These are phyloP conservation scores for Paramyrothecium roridum DNA, from an alignment of 2,329 filamentous ascomycete genomes.

Conservation along the genomic window DNA sequence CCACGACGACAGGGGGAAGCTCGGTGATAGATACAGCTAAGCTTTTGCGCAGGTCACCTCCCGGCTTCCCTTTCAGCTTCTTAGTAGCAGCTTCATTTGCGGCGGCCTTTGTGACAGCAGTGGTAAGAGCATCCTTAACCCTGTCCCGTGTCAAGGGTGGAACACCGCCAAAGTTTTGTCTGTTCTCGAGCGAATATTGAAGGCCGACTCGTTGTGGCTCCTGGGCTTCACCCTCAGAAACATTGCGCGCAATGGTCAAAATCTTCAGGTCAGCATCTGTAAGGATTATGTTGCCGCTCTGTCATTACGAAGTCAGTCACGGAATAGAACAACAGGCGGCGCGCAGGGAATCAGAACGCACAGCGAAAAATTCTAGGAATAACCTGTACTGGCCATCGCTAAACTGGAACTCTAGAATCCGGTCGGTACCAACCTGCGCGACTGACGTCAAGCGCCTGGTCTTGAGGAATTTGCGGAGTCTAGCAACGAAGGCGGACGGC, in stretches of 20 bases:
- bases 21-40: constrained; percentile 84
- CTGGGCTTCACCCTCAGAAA: constrained; percentile 77
- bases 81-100: constrained; percentile 46
- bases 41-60: constrained; percentile 74
- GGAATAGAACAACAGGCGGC: not conserved
- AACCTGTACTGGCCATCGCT: constrained; percentile 86
- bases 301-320: constrained; percentile 6
- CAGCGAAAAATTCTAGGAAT: constrained; percentile 92
- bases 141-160: constrained; percentile 73
- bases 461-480: constrained; percentile 83
- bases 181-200: constrained; percentile 74
- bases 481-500: constrained; percentile 81
- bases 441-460: constrained; percentile 80
- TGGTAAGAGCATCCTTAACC: constrained; percentile 65
- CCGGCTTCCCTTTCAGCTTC: constrained; percentile 69
- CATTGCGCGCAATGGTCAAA: constrained; percentile 74
- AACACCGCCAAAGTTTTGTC: constrained; percentile 78
- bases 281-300: constrained; percentile 87
- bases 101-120: constrained; percentile 58
- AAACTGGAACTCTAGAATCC: constrained; percentile 89
- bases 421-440: constrained; percentile 84
- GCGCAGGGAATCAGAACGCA: constrained; percentile 14
- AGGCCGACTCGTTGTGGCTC: constrained; percentile 77
- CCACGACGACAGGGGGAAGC: constrained; percentile 80
- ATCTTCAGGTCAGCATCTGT: constrained; percentile 84